A percentile compares a stretch with the other conserved stretches of the same genome.
Conservation (phyloP, 176 grass and related monocot species). For the Miscanthus lutarioriparius region DNA sequence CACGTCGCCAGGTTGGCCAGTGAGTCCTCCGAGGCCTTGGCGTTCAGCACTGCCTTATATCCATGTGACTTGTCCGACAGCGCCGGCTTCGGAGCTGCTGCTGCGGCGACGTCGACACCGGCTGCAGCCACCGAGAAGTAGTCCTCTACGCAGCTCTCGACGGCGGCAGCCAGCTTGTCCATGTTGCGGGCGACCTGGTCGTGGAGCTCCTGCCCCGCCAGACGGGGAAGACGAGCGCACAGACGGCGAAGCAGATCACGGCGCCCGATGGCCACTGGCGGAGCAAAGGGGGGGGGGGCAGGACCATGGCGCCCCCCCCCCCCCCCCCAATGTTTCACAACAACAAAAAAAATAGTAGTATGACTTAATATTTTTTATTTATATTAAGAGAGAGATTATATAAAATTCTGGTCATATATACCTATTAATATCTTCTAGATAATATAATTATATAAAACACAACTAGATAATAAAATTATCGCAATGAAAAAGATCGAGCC, state of each 20-base stretch:
- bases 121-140: slow-evolving; percentile 30
- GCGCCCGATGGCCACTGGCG: too few relatives aligned
- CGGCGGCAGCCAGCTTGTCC: slow-evolving; percentile 56
- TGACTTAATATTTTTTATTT: too few relatives aligned
- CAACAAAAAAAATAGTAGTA: too few relatives aligned
- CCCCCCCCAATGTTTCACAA: too few relatives aligned
- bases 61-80: slow-evolving; percentile 32
- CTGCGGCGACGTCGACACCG: background rate
- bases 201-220: slow-evolving; percentile 61
- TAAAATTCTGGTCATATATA: too few relatives aligned
- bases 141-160: slow-evolving; percentile 57
- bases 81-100: background rate
- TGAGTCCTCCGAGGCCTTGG: slow-evolving; percentile 63
- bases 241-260: slow-evolving; percentile 50
- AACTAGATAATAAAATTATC: too few relatives aligned
- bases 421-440: too few relatives aligned
- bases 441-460: too few relatives aligned
- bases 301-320: too few relatives aligned
- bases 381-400: too few relatives aligned
- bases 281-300: too few relatives aligned
- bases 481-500: too few relatives aligned
- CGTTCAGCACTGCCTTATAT: slow-evolving; percentile 52
- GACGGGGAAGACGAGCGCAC: slow-evolving; percentile 49
- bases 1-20: slow-evolving; percentile 69
- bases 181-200: slow-evolving; percentile 57